Evolutionary conservation across 306 rosid genomes (phyloP).

Genomic region (Medicago ruthenica): DNA sequence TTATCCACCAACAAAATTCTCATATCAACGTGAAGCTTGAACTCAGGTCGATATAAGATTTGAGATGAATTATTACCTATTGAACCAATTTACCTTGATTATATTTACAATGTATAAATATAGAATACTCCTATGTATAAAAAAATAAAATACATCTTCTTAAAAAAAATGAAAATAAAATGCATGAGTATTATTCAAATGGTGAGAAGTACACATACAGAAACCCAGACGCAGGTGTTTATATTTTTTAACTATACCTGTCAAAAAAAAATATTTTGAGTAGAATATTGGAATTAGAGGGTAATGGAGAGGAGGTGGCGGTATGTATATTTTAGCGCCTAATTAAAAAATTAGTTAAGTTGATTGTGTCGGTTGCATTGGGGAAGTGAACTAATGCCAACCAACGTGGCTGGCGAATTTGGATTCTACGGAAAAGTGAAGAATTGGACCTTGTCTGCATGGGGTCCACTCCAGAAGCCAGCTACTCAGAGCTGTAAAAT

Average conservation of each 20-base stretch:
- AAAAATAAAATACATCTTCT: no score
- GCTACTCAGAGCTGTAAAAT: constrained; percentile 20
- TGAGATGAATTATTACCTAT: no score
- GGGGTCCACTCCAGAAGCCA: constrained; percentile 41
- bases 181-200: no score
- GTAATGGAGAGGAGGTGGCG: constrained; percentile 37
- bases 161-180: no score
- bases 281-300: not conserved
- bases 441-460: constrained; percentile 11
- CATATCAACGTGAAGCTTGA: no score
- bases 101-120: no score
- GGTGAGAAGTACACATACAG: no score
- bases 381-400: not conserved
- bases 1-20: no score
- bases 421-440: not conserved
- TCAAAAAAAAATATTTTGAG: not conserved
- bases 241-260: not conserved
- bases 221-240: no score
- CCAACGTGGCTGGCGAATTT: constrained; percentile 16
- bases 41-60: no score
- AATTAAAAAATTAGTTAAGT: not conserved
- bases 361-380: constrained; percentile 38
- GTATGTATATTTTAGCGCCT: constrained; percentile 23
- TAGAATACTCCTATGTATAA: no score
- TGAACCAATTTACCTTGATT: no score